Percentiles rank a stretch among this genome's conserved stretches.
These are phyloP conservation scores for Panicum virgatum DNA, from an alignment of 202 grass and related monocot genomes.

Conservation along the genomic window DNA sequence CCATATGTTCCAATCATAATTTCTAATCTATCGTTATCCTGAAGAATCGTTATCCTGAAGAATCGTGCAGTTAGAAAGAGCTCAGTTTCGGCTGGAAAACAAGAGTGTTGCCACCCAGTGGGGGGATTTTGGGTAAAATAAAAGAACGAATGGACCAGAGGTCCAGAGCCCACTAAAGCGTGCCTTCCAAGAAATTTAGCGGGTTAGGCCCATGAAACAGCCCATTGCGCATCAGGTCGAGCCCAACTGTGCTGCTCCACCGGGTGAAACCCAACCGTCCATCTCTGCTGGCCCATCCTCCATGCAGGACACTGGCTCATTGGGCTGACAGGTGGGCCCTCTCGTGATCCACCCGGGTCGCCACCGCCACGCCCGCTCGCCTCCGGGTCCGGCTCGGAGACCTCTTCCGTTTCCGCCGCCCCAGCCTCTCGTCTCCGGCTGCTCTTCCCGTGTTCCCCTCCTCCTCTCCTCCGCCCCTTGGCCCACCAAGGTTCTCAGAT, in stretches of 20 bases:
- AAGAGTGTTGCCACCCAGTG: not conserved
- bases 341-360: not conserved
- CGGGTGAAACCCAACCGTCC: too few relatives aligned
- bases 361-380: not conserved
- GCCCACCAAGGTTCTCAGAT: not conserved
- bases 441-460: not conserved
- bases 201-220: not conserved
- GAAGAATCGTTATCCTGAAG: not conserved
- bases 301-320: too few relatives aligned
- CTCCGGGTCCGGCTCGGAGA: not conserved
- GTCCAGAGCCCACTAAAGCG: not conserved
- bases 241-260: not conserved
- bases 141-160: not conserved
- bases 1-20: not conserved
- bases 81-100: not conserved
- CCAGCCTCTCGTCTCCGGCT: not conserved
- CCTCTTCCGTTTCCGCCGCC: not conserved
- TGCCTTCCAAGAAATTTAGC: not conserved
- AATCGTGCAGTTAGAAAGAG: not conserved
- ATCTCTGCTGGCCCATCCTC: too few relatives aligned
- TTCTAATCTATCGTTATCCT: not conserved
- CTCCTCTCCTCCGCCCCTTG: not conserved
- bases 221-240: not conserved
- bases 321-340: constrained; percentile 4
- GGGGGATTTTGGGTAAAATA: too few relatives aligned